Percentiles rank a stretch among this genome's conserved stretches.
phyloP scores from a whole-genome alignment of 139 green algal species.

The Coelastrella sp. region DNA sequence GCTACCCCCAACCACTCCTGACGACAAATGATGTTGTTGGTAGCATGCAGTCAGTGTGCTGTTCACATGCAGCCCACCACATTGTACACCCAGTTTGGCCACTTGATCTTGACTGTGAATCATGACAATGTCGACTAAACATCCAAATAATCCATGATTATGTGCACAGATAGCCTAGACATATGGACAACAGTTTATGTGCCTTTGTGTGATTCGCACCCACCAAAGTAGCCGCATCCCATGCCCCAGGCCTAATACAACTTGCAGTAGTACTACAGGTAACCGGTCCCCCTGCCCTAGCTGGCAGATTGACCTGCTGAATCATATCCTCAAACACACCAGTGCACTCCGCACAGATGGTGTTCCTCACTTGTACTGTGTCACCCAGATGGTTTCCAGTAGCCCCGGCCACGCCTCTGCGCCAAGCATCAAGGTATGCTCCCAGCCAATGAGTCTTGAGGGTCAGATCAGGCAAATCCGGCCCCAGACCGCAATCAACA shows the following conservation, averaged over 20 bases:
- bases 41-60: no score
- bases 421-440: slow-evolving; percentile 26
- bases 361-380: background rate
- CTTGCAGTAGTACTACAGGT: background rate
- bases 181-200: background rate
- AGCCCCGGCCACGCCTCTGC: background rate
- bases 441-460: slow-evolving; percentile 29
- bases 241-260: background rate
- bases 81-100: background rate
- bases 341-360: slow-evolving; percentile 5
- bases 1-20: no score
- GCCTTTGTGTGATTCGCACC: background rate
- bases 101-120: background rate
- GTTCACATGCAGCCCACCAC: no score
- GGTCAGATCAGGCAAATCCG: slow-evolving; percentile 24
- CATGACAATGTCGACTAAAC: background rate
- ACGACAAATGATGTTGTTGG: no score
- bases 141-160: background rate
- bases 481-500: background rate
- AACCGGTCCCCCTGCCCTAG: background rate
- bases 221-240: background rate
- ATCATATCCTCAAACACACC: background rate
- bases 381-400: background rate
- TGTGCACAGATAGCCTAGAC: slow-evolving; percentile 10
- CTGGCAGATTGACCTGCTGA: slow-evolving; percentile 28